Evolutionary conservation across 768 basidiomycete genomes (phyloP).

Genomic region (Daedaleopsis sinensis): DNA sequence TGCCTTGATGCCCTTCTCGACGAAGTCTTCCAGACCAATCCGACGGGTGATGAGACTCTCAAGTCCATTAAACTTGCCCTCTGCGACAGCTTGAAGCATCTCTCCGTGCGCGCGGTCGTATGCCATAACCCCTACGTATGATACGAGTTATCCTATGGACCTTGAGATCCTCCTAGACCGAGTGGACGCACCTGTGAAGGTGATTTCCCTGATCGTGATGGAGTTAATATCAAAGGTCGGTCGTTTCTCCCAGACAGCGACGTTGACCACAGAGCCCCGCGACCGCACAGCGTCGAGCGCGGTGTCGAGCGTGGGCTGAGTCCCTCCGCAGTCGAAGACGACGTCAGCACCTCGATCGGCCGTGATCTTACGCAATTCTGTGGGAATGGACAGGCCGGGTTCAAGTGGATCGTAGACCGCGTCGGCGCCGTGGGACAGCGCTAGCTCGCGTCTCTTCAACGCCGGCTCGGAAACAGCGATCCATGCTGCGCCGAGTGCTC

Average conservation of each 20-base stretch:
- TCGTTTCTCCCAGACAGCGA: conserved; percentile 46
- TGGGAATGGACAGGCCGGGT: conserved; percentile 26
- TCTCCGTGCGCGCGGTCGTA: conserved; percentile 45
- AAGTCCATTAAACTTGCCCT: conserved; percentile 41
- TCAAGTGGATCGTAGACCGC: conserved; percentile 39
- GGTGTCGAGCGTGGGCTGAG: conserved; percentile 40
- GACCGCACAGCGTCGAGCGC: conserved; percentile 41
- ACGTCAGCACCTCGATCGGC: conserved; percentile 43
- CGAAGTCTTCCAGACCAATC: conserved; percentile 44
- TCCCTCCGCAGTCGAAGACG: conserved; percentile 51
- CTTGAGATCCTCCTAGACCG: background rate
- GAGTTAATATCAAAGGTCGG: conserved; percentile 41
- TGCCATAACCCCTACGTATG: conserved; percentile 35
- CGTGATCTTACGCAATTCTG: conserved; percentile 31
- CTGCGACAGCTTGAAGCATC: conserved; percentile 41
- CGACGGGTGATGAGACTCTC: conserved; percentile 46
- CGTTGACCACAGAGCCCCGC: conserved; percentile 42
- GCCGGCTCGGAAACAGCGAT: conserved; percentile 48
- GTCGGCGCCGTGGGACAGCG: conserved; percentile 41
- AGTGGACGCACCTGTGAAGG: conserved; percentile 37
- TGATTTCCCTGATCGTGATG: conserved; percentile 41
- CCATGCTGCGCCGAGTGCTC: conserved; percentile 30
- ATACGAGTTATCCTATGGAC: background rate
- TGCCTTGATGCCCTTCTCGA: conserved; percentile 45
- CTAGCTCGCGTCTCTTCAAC: conserved; percentile 39